Conservation (phyloP, 2,329 filamentous ascomycete species). For the Alternaria triticina region DNA sequence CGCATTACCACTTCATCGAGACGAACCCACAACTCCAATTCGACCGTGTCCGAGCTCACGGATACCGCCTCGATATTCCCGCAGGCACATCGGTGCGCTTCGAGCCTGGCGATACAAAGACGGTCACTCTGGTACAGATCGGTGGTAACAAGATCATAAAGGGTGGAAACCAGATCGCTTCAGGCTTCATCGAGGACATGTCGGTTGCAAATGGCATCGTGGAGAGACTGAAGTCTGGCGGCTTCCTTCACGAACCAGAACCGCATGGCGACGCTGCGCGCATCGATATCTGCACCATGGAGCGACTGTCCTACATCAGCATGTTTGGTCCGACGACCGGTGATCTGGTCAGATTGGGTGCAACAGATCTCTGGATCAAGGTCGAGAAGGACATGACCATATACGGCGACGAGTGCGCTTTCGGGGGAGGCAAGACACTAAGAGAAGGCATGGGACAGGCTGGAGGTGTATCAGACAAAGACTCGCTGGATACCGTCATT, state of each 20-base stretch:
- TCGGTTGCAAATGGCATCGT: constrained; percentile 70
- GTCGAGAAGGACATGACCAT: constrained; percentile 84
- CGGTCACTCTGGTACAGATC: constrained; percentile 88
- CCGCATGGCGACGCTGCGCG: constrained; percentile 63
- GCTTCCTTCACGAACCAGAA: constrained; percentile 79
- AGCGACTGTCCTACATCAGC: constrained; percentile 76
- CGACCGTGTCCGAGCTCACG: constrained; percentile 81
- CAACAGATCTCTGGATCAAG: constrained; percentile 87
- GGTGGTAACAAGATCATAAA: constrained; percentile 78
- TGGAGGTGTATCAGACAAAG: constrained; percentile 72
- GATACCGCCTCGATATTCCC: constrained; percentile 85
- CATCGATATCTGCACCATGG: constrained; percentile 72
- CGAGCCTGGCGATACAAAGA: constrained; percentile 91
- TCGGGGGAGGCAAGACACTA: constrained; percentile 92
- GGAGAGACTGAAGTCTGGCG: constrained; percentile 69
- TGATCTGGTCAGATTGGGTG: constrained; percentile 80
- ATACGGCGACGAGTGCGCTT: constrained; percentile 94
- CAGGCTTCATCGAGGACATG: constrained; percentile 70
- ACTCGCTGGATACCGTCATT: constrained; percentile 83
- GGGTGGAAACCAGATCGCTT: constrained; percentile 82
- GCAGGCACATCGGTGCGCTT: constrained; percentile 93
- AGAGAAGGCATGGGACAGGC: constrained; percentile 97
- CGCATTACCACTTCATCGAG: constrained; percentile 96
- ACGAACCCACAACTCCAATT: constrained; percentile 90
- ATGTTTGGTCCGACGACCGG: constrained; percentile 96